Conservation (phyloP, 805 yeast species). For the Teunomyces atbi region DNA sequence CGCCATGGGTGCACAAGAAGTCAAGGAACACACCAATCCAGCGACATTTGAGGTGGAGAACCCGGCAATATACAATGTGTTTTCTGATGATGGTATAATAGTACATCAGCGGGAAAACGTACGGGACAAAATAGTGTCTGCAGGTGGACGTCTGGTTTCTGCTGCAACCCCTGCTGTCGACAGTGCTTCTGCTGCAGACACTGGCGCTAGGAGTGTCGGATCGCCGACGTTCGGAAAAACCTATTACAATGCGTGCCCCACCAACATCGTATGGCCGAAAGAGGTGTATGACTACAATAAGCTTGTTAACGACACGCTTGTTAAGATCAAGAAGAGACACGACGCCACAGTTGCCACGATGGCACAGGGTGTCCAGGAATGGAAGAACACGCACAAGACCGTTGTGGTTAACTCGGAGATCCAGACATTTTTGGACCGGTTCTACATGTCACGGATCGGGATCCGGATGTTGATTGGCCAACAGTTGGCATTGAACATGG, state of each 20-base stretch:
- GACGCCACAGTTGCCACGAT: slow-evolving; percentile 92
- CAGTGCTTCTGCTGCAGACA: slow-evolving; percentile 5
- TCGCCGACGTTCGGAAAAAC: slow-evolving; percentile 44
- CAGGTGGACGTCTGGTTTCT: slow-evolving; percentile 9
- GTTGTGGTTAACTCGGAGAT: slow-evolving; percentile 64
- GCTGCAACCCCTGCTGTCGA: neutral
- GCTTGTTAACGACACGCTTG: slow-evolving; percentile 60
- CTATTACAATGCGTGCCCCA: slow-evolving; percentile 55
- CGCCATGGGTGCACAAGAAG: slow-evolving; percentile 3
- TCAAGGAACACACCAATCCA: slow-evolving; percentile 18
- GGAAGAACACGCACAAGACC: slow-evolving; percentile 59
- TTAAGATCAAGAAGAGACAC: slow-evolving; percentile 75
- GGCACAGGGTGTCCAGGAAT: slow-evolving; percentile 89
- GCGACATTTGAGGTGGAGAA: slow-evolving; percentile 29
- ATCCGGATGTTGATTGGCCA: slow-evolving; percentile 94
- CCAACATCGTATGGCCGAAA: slow-evolving; percentile 62
- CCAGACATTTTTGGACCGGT: slow-evolving; percentile 79
- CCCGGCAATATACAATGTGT: slow-evolving; percentile 40
- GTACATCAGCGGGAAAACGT: slow-evolving; percentile 16
- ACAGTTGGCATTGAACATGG: slow-evolving; percentile 77
- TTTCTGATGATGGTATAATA: slow-evolving; percentile 53
- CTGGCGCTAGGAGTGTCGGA: slow-evolving; percentile 3
- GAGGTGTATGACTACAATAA: slow-evolving; percentile 73
- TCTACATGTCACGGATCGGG: slow-evolving; percentile 88
- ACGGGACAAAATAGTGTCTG: slow-evolving; percentile 13